A percentile compares a stretch with the other conserved stretches of the same genome.
phyloP scores from a whole-genome alignment of 148 eudicot genomes.

The Nyssa sinensis region DNA sequence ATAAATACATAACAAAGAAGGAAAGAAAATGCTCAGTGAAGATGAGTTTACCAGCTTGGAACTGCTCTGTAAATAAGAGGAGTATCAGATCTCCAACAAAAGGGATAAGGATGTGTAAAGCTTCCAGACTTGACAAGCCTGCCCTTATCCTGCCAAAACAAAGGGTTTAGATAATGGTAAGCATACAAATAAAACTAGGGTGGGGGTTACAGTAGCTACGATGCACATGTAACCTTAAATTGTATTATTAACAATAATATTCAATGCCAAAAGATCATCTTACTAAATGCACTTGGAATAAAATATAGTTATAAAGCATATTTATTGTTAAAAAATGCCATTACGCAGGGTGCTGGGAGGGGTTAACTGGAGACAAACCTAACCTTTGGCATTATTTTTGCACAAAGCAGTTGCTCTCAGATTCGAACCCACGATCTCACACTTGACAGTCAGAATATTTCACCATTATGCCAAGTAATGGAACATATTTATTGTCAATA shows the following conservation, averaged over 20 bases:
- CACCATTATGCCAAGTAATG: too few relatives aligned
- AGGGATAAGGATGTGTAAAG: constrained; percentile 82
- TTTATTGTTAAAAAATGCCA: not conserved
- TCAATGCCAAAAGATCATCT: not conserved
- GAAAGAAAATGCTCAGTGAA: not conserved
- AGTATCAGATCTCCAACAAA: constrained; percentile 96
- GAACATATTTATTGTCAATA: not conserved
- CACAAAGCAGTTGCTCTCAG: too few relatives aligned
- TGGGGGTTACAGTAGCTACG: constrained; percentile 1
- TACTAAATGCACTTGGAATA: not conserved
- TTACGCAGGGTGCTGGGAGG: too few relatives aligned
- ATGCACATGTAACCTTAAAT: constrained; percentile 1
- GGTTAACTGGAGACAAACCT: too few relatives aligned
- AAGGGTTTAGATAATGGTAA: not conserved
- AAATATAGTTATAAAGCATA: not conserved
- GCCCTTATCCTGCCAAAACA: constrained; percentile 56
- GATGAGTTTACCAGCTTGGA: constrained; percentile 74
- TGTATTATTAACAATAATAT: too few relatives aligned
- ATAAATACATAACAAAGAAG: not conserved
- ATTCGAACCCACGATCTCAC: too few relatives aligned
- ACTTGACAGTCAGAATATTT: too few relatives aligned
- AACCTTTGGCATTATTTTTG: too few relatives aligned
- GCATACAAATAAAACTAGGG: not conserved
- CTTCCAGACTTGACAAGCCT: constrained; percentile 89
- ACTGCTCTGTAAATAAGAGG: constrained; percentile 99